Base-by-base conservation (phyloP, 2,329 filamentous ascomycete species). In the Davidsoniella neocaledoniae region DNA sequence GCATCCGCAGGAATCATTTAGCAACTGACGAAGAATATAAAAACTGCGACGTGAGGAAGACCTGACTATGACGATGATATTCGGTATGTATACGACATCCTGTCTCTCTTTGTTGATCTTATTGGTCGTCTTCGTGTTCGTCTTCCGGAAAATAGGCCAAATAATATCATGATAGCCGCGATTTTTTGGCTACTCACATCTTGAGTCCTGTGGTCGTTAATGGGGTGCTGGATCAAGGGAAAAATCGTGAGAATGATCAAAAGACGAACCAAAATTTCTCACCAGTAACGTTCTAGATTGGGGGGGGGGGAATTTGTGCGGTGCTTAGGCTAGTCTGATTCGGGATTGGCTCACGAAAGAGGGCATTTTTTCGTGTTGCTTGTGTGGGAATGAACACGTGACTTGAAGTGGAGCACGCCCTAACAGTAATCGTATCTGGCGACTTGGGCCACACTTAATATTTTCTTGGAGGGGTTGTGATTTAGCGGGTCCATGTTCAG, bases 201-300 rank as follows among this genome's bases (percentile, higher is more conserved):
- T 67, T 68, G 62, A 64, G 61, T 66, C 64, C 61, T 60, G 60
- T 63, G 61, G 58, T 60, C 57, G 61, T 63, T 61, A 66, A 65
- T 65, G 65, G 51, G 51, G 46, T 53, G 48, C 47, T 53, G 48
- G 51, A 53, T 53, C 51, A 50, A 53, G 48, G 47, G 51, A 45
- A 48, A 53, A 53, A 40, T 53, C 48, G 47, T 50, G 44, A 53
- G 48, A 53, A 44, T 49, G 45, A 50, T 9, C 44, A 53, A 36
- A 43, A 47, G 25, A 48, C 41, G 47, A 48, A 50, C 51, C 40
- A 53, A 48, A 53, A 50, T 53, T 53, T 53, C 51, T 53, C 48
- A 53, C 43, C 51, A 50, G 48, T 53, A 23, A 50, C 33, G 48
- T 46, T 53, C 51, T 50, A 47, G 23, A 38, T 37, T 25, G 43